Percentiles rank a stretch among this genome's conserved stretches.
Conservation (phyloP, 257 asterid genomes). For the Solanum boliviense region DNA sequence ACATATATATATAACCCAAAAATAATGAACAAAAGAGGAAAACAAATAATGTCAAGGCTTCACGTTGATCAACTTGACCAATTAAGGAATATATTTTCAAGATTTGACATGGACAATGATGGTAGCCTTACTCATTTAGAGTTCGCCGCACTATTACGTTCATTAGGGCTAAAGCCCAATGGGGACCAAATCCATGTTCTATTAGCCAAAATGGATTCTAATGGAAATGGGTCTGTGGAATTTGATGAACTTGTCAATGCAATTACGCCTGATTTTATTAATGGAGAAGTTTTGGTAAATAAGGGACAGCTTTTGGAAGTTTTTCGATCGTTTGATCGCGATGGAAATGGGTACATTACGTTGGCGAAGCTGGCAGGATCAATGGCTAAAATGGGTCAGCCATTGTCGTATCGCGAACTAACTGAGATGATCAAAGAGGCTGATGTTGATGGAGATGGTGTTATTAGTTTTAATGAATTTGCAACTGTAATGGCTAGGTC, state of each 20-base stretch:
- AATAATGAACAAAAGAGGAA: not conserved
- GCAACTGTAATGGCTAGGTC: constrained; percentile 65
- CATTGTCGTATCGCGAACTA: constrained; percentile 70
- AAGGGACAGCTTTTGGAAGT: constrained; percentile 67
- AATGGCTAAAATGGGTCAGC: constrained; percentile 93
- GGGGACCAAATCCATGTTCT: constrained; percentile 72
- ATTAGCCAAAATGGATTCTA: constrained; percentile 56
- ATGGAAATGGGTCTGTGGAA: constrained; percentile 81
- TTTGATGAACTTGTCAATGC: constrained; percentile 67
- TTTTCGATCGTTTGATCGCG: constrained; percentile 67
- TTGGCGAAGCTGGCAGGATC: constrained; percentile 77
- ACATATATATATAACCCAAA: not conserved
- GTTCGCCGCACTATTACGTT: constrained; percentile 79
- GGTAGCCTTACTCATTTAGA: constrained; percentile 87
- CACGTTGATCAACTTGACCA: constrained; percentile 48
- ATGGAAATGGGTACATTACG: constrained; percentile 83
- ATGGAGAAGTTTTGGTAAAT: constrained; percentile 45
- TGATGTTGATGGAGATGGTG: constrained; percentile 86
- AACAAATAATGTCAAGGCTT: constrained; percentile 8
- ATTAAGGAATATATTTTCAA: constrained; percentile 55
- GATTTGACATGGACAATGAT: constrained; percentile 91
- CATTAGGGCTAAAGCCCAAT: constrained; percentile 63
- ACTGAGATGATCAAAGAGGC: constrained; percentile 80
- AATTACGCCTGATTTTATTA: constrained; percentile 43
- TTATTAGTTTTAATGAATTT: constrained; percentile 60